These are phyloP conservation scores for Solanum chiquidenum DNA, from an alignment of 257 asterid genomes.

Conservation along the genomic window DNA sequence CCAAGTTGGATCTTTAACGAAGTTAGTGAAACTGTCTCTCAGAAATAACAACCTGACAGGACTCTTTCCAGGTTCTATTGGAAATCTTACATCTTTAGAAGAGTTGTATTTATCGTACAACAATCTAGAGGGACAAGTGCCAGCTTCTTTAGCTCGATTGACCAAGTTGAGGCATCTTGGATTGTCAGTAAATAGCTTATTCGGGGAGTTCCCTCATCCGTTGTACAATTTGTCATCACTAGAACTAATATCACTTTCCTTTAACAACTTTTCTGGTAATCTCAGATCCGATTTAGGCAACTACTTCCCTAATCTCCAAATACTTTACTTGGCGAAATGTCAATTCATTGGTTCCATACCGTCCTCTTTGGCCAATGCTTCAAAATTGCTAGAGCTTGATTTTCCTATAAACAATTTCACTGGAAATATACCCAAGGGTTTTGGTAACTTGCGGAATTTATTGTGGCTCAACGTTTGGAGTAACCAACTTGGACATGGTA, in stretches of 20 bases:
- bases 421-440: constrained; percentile 22
- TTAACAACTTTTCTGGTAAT: constrained; percentile 25
- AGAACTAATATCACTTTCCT: constrained; percentile 14
- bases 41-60: constrained; percentile 42
- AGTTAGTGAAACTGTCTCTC: constrained; percentile 10
- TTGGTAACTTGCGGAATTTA: constrained; percentile 20
- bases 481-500: constrained; percentile 24
- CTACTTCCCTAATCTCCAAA: constrained; percentile 19
- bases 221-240: constrained; percentile 31
- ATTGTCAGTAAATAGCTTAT: constrained; percentile 13
- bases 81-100: constrained; percentile 30
- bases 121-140: constrained; percentile 21
- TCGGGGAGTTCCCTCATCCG: constrained; percentile 28
- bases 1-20: constrained; percentile 3
- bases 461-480: constrained; percentile 10
- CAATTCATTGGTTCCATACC: constrained; percentile 29
- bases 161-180: constrained; percentile 10
- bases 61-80: constrained; percentile 29
- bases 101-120: constrained; percentile 30
- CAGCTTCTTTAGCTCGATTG: constrained; percentile 16
- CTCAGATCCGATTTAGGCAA: constrained; percentile 24
- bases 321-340: constrained; percentile 20
- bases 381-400: constrained; percentile 21
- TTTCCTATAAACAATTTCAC: constrained; percentile 22
- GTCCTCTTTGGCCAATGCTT: constrained; percentile 28